Evolutionary conservation across 2,329 filamentous ascomycete species (phyloP), one percentile per base, ranked within the genome.

Genomic region (Thyridium curvatum): DNA sequence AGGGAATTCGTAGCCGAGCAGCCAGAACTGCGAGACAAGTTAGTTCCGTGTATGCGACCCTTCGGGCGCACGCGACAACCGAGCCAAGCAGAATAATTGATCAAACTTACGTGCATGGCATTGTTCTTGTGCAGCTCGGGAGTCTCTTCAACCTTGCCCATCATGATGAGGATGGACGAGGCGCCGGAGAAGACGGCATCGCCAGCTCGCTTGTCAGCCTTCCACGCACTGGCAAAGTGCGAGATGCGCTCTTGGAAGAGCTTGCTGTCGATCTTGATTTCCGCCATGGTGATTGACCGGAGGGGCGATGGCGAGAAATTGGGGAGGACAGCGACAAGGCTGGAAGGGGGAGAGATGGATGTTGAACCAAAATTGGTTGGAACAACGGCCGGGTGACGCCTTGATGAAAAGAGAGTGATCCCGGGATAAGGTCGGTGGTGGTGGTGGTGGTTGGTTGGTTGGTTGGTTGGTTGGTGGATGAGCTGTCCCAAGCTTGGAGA

Each of bases 1-100:
- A 28, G 93, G 93, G 57, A 98, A 98, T 62, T 98, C 93, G 71
- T 98, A 98, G 54, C 93, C 93, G 46, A 98, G 78, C 40, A 98
- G 75, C 94, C 94, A 98, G 65, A 97, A 94, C 90, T 96, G 61
- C 35, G 37, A 14, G 38, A 17, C 34, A 10, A 26, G 10, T 26
- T 26, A 26, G 21, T 10, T 26, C 21, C n/a, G n/a, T n/a, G n/a
- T n/a, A n/a, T n/a, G n/a, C n/a, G n/a, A n/a, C n/a, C n/a, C n/a
- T n/a, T n/a, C n/a, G n/a, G n/a, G n/a, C n/a, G n/a, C n/a, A n/a
- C n/a, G 12, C 9, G 26, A 17, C 18, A n/a, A 16, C 18, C 17
- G 30, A n/a, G n/a, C n/a, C n/a, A n/a, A 32, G n/a, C 16, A 8
- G 12, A 17, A 18, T 30, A 34, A 39, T 15, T 18, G 17, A 14